A percentile compares a stretch with the other conserved stretches of the same genome.
phyloP scores from a whole-genome alignment of 2,329 filamentous ascomycete genomes.

The Microcyclospora pomicola region DNA sequence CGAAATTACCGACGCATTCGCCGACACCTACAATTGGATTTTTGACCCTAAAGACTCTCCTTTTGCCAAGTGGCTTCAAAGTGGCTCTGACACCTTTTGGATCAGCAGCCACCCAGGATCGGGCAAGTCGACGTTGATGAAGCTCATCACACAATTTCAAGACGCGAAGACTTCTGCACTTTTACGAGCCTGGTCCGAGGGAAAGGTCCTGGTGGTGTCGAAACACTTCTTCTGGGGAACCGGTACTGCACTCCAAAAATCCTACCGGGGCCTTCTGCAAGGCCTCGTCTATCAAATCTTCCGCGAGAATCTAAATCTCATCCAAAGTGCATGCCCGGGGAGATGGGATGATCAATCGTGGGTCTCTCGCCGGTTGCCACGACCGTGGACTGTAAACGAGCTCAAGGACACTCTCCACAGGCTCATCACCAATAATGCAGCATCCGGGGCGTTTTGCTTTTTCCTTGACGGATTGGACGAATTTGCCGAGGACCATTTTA shows the following conservation, averaged over 20 bases:
- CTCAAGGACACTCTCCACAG: background rate
- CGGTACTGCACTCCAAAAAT: background rate
- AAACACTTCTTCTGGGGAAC: background rate
- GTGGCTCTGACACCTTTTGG: background rate
- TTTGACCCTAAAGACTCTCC: background rate
- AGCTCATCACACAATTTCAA: background rate
- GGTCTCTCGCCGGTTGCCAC: background rate
- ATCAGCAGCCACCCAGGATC: constrained; percentile 1
- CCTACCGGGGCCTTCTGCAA: background rate
- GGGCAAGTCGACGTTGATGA: constrained; percentile 2
- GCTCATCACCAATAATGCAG: background rate
- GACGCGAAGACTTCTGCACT: background rate
- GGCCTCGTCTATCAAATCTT: background rate
- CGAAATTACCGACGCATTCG: background rate
- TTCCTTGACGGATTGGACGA: constrained; percentile 1
- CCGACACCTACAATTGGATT: constrained; percentile 1
- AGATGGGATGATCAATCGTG: background rate
- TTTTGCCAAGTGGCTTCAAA: background rate
- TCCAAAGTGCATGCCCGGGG: background rate
- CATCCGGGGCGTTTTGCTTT: background rate
- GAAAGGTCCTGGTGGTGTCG: background rate
- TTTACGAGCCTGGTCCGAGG: background rate
- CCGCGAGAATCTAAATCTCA: background rate
- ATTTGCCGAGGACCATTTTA: background rate
- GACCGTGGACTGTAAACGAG: background rate